Evolutionary conservation across 1,284 basidiomycete species (phyloP), one percentile per base, ranked within the genome.

Genomic region (Sporisorium graminicola): DNA sequence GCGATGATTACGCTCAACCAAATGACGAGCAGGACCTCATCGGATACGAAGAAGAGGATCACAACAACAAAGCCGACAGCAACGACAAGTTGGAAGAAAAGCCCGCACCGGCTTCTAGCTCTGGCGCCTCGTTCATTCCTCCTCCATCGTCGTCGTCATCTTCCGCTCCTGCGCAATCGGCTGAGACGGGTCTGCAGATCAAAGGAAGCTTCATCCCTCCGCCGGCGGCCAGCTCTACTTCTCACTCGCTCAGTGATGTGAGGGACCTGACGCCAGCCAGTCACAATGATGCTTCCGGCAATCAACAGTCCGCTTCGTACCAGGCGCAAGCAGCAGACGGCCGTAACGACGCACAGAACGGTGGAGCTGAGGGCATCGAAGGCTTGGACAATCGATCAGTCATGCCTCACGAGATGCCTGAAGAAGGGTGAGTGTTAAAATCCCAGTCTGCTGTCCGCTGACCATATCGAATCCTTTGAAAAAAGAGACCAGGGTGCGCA

Each of bases 341-440:
- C 3, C 52, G 50, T 8, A 18, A 46, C n/a, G 31, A 46, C 1
- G 35, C 29, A 3, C 54, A 65, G 35, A 37, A 54, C 7, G 26
- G 27, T 8, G 53, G 50, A 22, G 46, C 47, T 18, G 53, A 59
- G 26, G 35, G 52, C 37, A 27, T 26, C 12, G 18, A 58, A 20
- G 52, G 58, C 14, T 51, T 53, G 7, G 58, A 51, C 26, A 54
- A 67, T 79, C 89, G 92, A 56, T 90, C 90, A 22, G 89, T 95
- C 27, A 89, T 93, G 61, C 94, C 94, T 14, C 94, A 93, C 57
- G 95, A 98, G 86, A 96, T 95, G 94, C 95, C 95, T 87, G 95
- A 98, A 84, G 95, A 97, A 93, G 95, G 95, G 95, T 97, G 90
- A 94, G 95, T 89, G 62, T 31, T 44, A 18, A 22, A 26, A 12